Base-by-base conservation (phyloP, 192 early-diverging fungal genomes). In the Mortierella claussenii region DNA sequence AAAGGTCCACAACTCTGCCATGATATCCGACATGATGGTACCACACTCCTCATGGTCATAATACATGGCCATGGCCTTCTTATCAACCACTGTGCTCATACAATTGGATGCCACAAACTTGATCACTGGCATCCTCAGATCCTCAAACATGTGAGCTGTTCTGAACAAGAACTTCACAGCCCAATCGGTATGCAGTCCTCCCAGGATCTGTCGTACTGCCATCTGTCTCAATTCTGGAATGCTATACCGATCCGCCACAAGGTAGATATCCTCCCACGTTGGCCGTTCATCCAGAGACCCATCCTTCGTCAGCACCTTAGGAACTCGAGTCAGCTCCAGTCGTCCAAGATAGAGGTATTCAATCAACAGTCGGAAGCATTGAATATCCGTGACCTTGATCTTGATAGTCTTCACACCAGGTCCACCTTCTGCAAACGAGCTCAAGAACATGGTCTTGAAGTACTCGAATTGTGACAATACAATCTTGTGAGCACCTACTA, bases 151-250 rank as follows among this genome's bases (percentile, higher is more conserved):
- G 30, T 65, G 59, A 0, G 45, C 69, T 2, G 69, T 74, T 33
- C 69, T 30, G 56, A 65, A 74, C 55, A 74, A 65, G 36, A 74
- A 74, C 3, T 37, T 28, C 2, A 74, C 54, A 12, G 55, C 69
- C 69, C 69, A 74, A 0, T 17, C 8, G 18, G 37, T 11, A 5
- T 37, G 17, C 28, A 74, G 43, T 43, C 49, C 55, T 4, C 10
- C 7, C 0, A 65, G 20, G 9, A 74, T 64, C n/a, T 37, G 53
- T 11, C 26, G 7, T 0, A n/a, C 62, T 0, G 60, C 69, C 21
- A 64, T 63, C 4, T 9, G 30, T 28, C 50, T 23, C 30, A 71
- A 54, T 8, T 40, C 37, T 2, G 37, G 6, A 3, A 71, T 27
- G 9, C 57, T 50, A 21, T 71, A 71, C 26, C 69, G 53, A n/a